Conservation (phyloP, 139 green algal genomes). For the Parachlorella kessleri region DNA sequence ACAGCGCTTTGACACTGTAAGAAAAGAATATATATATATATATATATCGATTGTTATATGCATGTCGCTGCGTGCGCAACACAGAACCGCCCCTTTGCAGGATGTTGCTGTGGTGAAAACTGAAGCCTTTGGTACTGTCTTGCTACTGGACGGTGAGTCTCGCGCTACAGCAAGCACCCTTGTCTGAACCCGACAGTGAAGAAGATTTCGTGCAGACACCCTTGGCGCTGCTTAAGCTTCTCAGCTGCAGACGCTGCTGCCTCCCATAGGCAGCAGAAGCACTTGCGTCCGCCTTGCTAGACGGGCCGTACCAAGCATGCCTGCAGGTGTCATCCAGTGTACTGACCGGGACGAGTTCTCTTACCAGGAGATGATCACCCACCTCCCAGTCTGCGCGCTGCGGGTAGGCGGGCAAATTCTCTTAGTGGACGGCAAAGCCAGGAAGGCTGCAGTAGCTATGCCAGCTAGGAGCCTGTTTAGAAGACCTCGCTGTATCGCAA, state of each 20-base stretch:
- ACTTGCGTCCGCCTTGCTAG: no score
- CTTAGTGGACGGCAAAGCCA: no score
- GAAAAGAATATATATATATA: neutral
- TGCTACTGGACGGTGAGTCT: conserved; percentile 91
- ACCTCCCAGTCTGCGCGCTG: conserved; percentile 91
- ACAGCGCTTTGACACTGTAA: neutral
- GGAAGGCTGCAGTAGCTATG: no score
- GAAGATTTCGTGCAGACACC: no score
- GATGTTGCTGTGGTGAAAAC: conserved; percentile 86
- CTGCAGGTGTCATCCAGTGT: conserved; percentile 86
- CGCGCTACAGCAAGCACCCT: no score
- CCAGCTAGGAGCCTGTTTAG: no score
- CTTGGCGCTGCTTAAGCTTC: no score
- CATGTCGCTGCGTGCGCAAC: neutral
- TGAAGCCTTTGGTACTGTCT: conserved; percentile 87
- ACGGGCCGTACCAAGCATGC: no score
- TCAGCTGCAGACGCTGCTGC: no score
- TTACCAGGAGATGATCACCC: conserved; percentile 98
- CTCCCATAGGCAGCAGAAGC: no score
- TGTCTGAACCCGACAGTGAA: no score
- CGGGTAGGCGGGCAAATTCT: conserved; percentile 48
- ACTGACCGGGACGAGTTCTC: conserved; percentile 96
- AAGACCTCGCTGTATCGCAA: no score
- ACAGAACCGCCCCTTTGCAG: conserved; percentile 40
- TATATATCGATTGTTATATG: neutral